Evolutionary conservation across 768 basidiomycete species (phyloP), one percentile per base, ranked within the genome.

Genomic region (Mycena chlorophos): DNA sequence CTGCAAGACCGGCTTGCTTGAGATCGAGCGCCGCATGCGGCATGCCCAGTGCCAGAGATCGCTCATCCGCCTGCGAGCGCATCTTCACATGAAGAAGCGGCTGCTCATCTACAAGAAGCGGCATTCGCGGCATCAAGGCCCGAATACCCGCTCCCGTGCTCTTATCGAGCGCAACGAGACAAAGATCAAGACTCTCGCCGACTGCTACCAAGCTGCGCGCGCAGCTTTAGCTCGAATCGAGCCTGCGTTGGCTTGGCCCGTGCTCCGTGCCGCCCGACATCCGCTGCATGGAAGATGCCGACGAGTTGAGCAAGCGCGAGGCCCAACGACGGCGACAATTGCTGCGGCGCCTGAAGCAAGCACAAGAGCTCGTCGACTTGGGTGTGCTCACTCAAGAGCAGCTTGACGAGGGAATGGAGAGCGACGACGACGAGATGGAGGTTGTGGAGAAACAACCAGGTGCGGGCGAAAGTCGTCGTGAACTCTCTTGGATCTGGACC

Each of bases 31-130:
- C 28, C 37, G 1, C 22, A 64, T 2, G 60, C 61, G 5, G 58
- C 57, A 1, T n/a, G 63, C 49, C 6, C 65, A 66, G 39, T 50
- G 58, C 31, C 50, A 46, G 3, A 54, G 58, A 37, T 5, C 58
- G 2, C 58, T 66, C 2, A 47, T 60, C 20, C 49, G 52, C 17
- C 38, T 66, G 12, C 61, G 63, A 0, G 34, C 52, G 20, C 58
- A 62, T 16, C 57, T 65, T 0, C 58, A 57, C 38, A 50, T 62
- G 42, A 57, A 57, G 39, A 16, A 52, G 20, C 51, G 58, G 5
- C 54, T 64, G 2, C 45, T 53, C 40, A 31, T 12, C 3, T 62
- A 60, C 58, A 57, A 59, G 40, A 22, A 45, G 4, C 22, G 27
- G 2, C 52, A 65, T n/a, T 51, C 59, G 0, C 49, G 57, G 3